These are phyloP conservation scores for Paracoccidioides lutzii DNA, from an alignment of 2,329 filamentous ascomycete genomes.

Conservation along the genomic window DNA sequence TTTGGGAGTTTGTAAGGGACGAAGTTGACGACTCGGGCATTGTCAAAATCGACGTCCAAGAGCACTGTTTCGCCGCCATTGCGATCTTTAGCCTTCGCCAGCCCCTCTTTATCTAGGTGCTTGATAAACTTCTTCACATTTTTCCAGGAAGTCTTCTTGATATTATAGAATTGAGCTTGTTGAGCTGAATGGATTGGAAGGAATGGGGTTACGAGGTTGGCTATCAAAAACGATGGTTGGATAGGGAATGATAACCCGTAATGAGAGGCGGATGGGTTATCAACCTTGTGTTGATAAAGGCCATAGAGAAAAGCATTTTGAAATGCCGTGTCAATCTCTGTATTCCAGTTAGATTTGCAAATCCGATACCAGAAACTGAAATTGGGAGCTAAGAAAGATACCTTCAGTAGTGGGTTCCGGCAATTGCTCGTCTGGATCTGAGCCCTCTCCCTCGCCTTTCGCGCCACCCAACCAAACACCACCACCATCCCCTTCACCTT, in stretches of 20 bases:
- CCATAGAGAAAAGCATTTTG: constrained; percentile 52
- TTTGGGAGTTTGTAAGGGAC: constrained; percentile 50
- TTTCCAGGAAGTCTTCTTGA: constrained; percentile 61
- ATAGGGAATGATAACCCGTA: constrained; percentile 50
- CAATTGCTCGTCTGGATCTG: constrained; percentile 29
- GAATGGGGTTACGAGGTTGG: constrained; percentile 52
- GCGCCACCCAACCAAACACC: constrained; percentile 15
- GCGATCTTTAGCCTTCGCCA: constrained; percentile 54
- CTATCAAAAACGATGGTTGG: constrained; percentile 50
- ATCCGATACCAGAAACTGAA: background rate
- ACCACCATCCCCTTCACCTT: constrained; percentile 8
- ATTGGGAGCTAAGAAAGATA: constrained; percentile 11
- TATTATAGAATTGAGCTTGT: constrained; percentile 46
- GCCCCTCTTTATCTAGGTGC: constrained; percentile 47
- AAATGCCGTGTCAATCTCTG: constrained; percentile 56
- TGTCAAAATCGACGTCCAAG: constrained; percentile 51
- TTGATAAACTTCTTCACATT: constrained; percentile 59
- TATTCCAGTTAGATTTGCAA: background rate
- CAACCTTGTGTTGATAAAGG: constrained; percentile 46
- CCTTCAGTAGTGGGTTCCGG: constrained; percentile 44
- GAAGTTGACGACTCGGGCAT: constrained; percentile 42
- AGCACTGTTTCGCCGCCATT: constrained; percentile 52
- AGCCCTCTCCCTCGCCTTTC: constrained; percentile 21
- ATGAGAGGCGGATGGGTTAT: constrained; percentile 39
- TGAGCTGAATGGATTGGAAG: constrained; percentile 46